These are phyloP conservation scores for Craspedostauros australis DNA, from an alignment of 108 stramenopile genomes.

Conservation along the genomic window DNA sequence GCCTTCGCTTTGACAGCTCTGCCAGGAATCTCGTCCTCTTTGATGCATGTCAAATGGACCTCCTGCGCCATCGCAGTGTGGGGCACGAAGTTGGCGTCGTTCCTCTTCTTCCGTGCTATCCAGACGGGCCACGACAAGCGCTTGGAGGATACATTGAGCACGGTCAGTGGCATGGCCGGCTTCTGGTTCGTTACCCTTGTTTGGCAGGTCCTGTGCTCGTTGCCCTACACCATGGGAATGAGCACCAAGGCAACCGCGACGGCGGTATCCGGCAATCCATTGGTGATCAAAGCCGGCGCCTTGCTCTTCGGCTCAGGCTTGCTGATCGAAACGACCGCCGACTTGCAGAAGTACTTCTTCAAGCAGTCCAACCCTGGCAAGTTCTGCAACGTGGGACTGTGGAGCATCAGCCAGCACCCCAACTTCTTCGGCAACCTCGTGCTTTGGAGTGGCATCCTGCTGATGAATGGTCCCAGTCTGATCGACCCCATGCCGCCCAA, in stretches of 20 bases:
- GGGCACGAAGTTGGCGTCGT: conserved; percentile 58
- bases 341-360: conserved; percentile 75
- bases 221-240: conserved; percentile 70
- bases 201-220: conserved; percentile 59
- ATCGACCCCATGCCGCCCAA: conserved; percentile 10
- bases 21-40: conserved; percentile 1
- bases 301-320: conserved; percentile 38
- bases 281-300: conserved; percentile 23
- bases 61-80: conserved; percentile 43
- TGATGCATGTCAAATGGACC: conserved; percentile 25
- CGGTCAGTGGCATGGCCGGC: conserved; percentile 34
- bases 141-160: conserved; percentile 41
- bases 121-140: conserved; percentile 50
- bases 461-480: conserved; percentile 60
- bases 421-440: conserved; percentile 76
- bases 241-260: conserved; percentile 10
- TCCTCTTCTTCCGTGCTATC: conserved; percentile 62
- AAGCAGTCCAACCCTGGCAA: conserved; percentile 46
- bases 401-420: conserved; percentile 77
- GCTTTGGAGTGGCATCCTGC: conserved; percentile 65
- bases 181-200: conserved; percentile 70
- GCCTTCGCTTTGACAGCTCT: conserved; percentile 60
- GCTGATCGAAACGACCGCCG: conserved; percentile 55
- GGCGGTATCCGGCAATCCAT: too few species aligned
- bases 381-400: conserved; percentile 73